Base-by-base conservation (phyloP, 192 early-diverging fungal species). In the Rhizophagus sp. region DNA sequence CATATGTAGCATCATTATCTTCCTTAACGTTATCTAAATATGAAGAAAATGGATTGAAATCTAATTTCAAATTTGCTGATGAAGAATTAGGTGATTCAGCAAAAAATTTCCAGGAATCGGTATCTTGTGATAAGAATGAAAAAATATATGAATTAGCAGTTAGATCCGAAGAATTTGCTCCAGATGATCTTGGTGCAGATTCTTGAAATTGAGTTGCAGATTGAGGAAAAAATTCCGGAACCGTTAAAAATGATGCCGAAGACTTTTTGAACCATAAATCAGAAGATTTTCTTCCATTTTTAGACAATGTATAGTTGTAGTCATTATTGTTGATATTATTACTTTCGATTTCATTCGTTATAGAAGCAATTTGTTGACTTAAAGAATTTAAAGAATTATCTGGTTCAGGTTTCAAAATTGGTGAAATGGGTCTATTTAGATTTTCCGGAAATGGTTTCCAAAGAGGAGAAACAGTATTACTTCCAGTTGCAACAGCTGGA, bases 1-100 rank as follows among this genome's bases (percentile, higher is more conserved):
- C n/a, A 41, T 41, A 41, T 44, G 33, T 41, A 44, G 8, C n/a
- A 44, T 39, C 36, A 70, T 70, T 10, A 3, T 70, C 36, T 24
- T 70, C 22, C 34, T 70, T 30, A 33, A 17, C 30, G 33, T 30
- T 66, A 15, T 66, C 64, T 17, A 70, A 70, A 70, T 70, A 70
- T 22, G 30, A 41, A 44, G 19, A 10, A n/a, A 70, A 70, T 44
- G 34, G 68, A 44, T 70, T n/a, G n/a, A 70, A 22, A 39, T 70
- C 39, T n/a, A 70, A 70, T n/a, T 24, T 70, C 22, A 70, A 70
- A n/a, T 70, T 70, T 22, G 19, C 17, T 57, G 52, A 57, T 4
- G 52, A 57, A n/a, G 15, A 1, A 70, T 70, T 70, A n/a, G 68
- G 68, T 70, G 68, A 70, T 22, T 36, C 33, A 1, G 19, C 3